These are phyloP conservation scores for Penicillium diatomitis DNA, from an alignment of 495 filamentous ascomycete genomes.

Conservation along the genomic window DNA sequence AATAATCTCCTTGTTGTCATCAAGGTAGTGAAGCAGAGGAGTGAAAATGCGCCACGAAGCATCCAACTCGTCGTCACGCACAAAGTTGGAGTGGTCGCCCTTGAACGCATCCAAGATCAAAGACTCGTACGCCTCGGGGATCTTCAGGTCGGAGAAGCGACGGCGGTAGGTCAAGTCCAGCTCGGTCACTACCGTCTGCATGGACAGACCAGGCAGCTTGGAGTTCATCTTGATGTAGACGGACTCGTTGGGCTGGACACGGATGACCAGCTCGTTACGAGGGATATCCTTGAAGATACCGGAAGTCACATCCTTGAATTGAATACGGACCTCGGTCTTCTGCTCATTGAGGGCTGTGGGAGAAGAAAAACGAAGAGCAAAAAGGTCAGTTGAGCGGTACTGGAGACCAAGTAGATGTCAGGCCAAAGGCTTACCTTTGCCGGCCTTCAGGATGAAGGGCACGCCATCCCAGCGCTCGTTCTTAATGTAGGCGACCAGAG, in stretches of 20 bases:
- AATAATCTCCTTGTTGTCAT: conserved; percentile 97
- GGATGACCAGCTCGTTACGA: conserved; percentile 97
- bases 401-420: too few species aligned
- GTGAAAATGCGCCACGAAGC: conserved; percentile 99
- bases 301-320: conserved; percentile 98
- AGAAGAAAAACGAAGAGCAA: conserved; percentile 2
- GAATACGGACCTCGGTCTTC: conserved; percentile 98
- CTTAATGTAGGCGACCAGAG: conserved; percentile 95
- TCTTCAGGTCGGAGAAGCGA: conserved; percentile 98
- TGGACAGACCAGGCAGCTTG: conserved; percentile 94
- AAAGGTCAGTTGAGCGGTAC: too few species aligned
- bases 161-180: conserved; percentile 96
- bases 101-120: conserved; percentile 96
- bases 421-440: conserved; percentile 52
- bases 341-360: conserved; percentile 85
- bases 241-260: conserved; percentile 97
- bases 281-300: conserved; percentile 99
- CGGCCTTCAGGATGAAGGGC: conserved; percentile 98
- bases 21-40: conserved; percentile 92
- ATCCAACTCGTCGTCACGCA: conserved; percentile 96
- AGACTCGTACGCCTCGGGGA: conserved; percentile 98
- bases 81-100: conserved; percentile 99
- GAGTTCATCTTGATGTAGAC: conserved; percentile 99
- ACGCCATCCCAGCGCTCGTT: conserved; percentile 99
- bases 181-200: conserved; percentile 99